Evolutionary conservation across 257 asterid species (phyloP), one percentile per base, ranked within the genome.

Genomic region (Sherardia arvensis): DNA sequence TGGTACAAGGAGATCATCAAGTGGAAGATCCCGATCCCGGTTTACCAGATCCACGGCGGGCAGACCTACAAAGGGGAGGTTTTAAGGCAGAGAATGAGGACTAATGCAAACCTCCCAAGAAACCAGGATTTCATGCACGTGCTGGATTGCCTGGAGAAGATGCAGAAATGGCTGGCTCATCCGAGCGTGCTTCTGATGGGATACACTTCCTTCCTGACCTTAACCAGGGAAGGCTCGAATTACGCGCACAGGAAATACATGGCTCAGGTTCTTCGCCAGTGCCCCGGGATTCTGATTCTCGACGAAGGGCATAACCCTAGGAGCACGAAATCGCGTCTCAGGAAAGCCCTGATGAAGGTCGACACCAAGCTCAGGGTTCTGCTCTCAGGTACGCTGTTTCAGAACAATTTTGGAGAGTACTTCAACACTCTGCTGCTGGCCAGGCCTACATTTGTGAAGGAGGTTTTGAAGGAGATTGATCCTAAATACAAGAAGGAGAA

Each of bases 91-190:
- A 84, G 93, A 67, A 67, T 85, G 94, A 84, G 85, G 75, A 34
- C 81, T 20, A 68, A 85, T 22, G 87, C 97, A 0, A 96, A 96
- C 14, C 85, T 93, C 14, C 97, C 99, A 0, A 77, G 83, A 4
- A 93, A 93, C 75, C 97, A 90, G 71, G 97, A 90, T 14, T 97
- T 93, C n/a, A 80, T 93, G 92, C 99, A 93, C n/a, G 99, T 90
- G 45, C 81, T 93, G 71, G 99, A 90, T 70, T 93, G 97, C 69
- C 76, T 93, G 1, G 99, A 93, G 64, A 93, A 93, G 78, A 87
- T 93, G 90, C 97, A 90, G 72, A 80, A 78, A 72, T 93, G 99
- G 99, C 97, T 93, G 57, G 77, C 96, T 0, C 95, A 90, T 62
- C 99, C 99, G 0, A 93, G 99, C 62, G 82, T 93, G 25, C 83